These are phyloP conservation scores for Stephania cephalantha DNA, from an alignment of 164 flowering plant genomes.

Conservation along the genomic window DNA sequence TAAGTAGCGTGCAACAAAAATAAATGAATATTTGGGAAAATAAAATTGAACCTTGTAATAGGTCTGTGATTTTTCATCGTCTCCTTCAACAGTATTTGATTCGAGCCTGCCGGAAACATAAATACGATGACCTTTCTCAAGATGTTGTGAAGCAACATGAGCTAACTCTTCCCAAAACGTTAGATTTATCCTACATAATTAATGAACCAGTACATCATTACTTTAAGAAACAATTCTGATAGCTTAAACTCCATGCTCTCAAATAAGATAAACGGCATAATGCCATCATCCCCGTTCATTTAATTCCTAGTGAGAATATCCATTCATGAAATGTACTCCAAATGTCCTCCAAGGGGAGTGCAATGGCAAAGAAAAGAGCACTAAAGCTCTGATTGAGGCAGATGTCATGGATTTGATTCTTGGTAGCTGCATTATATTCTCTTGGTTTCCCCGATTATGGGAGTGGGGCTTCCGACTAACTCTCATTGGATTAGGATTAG, in stretches of 20 bases:
- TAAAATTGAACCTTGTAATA: slow-evolving; percentile 66
- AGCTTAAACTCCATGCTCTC: neutral
- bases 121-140: slow-evolving; percentile 76
- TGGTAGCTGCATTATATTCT: too few species aligned
- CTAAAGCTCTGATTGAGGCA: too few species aligned
- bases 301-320: neutral
- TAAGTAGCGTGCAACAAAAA: neutral
- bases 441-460: too few species aligned
- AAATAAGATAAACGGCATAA: neutral
- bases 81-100: slow-evolving; percentile 58
- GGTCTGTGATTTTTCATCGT: slow-evolving; percentile 65
- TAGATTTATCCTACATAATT: slow-evolving; percentile 60
- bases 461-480: too few species aligned
- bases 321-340: neutral
- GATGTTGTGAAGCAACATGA: slow-evolving; percentile 63
- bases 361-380: too few species aligned
- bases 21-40: neutral
- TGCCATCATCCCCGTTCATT: neutral
- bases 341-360: neutral
- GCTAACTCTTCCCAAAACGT: slow-evolving; percentile 95
- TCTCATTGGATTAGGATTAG: too few species aligned
- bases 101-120: slow-evolving; percentile 73
- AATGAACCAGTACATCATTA: neutral
- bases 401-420: too few species aligned
- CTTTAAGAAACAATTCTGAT: neutral